Percentiles rank a stretch among this genome's conserved stretches.
Evolutionary conservation across 176 grass and related monocot species (phyloP).

Genomic region (Phyllostachys edulis): DNA sequence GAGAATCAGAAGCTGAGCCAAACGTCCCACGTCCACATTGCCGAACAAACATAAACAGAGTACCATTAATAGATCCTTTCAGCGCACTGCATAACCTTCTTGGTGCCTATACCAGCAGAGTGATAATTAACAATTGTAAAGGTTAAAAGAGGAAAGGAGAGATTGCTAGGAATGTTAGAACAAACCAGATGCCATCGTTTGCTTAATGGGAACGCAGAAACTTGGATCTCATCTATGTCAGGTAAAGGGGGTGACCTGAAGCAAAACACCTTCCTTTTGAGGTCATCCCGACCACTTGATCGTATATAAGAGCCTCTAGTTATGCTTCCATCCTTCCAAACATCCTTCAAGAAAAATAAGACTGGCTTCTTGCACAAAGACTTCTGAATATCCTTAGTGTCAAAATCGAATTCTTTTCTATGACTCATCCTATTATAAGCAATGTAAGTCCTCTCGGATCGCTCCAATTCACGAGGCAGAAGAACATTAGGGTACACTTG

Average conservation of each 20-base stretch:
- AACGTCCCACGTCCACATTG: constrained; percentile 72
- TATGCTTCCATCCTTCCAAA: constrained; percentile 69
- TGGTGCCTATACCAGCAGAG: constrained; percentile 67
- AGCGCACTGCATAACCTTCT: constrained; percentile 75
- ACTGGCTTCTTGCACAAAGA: constrained; percentile 91
- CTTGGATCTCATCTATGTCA: constrained; percentile 69
- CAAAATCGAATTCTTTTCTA: constrained; percentile 87
- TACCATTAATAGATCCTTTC: constrained; percentile 62
- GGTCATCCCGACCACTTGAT: constrained; percentile 57
- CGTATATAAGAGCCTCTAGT: constrained; percentile 67
- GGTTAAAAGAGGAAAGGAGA: constrained; percentile 23
- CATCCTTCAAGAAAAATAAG: constrained; percentile 79
- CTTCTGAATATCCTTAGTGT: constrained; percentile 78
- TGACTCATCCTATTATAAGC: constrained; percentile 72
- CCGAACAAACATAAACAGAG: constrained; percentile 64
- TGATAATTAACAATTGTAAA: constrained; percentile 30
- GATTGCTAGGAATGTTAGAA: constrained; percentile 29
- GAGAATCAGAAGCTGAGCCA: constrained; percentile 82
- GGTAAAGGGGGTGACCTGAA: constrained; percentile 70
- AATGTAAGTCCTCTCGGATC: constrained; percentile 72
- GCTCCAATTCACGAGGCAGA: constrained; percentile 76
- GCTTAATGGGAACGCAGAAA: constrained; percentile 72
- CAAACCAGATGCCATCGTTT: constrained; percentile 93
- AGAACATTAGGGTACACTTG: constrained; percentile 85
- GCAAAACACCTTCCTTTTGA: constrained; percentile 93